Percentiles rank a stretch among this genome's conserved stretches.
Evolutionary conservation across 257 asterid species (phyloP).

Genomic region (Forsythia viridissima): DNA sequence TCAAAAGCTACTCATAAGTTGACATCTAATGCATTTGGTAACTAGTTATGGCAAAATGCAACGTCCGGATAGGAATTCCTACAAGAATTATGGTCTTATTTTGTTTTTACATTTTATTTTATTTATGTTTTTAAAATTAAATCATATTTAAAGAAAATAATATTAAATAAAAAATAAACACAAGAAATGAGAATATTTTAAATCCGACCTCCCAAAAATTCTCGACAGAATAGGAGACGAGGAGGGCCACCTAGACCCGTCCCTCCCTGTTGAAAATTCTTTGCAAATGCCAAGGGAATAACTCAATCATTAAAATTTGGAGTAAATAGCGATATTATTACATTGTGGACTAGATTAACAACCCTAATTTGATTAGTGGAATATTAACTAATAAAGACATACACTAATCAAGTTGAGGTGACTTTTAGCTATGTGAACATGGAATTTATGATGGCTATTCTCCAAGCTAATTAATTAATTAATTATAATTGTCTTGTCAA

Average conservation of each 20-base stretch:
- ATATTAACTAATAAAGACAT: conserved; percentile 4
- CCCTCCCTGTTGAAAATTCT: neutral
- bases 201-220: too few relatives aligned
- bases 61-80: too few relatives aligned
- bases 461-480: neutral
- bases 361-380: neutral
- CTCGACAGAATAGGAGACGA: too few relatives aligned
- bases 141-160: neutral
- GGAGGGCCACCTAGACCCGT: too few relatives aligned
- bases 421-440: neutral
- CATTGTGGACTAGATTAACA: conserved; percentile 17
- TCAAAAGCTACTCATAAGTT: conserved; percentile 3
- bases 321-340: conserved; percentile 30
- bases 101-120: too few relatives aligned
- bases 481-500: neutral
- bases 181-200: too few relatives aligned
- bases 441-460: neutral
- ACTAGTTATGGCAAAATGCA: too few relatives aligned
- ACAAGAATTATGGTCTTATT: too few relatives aligned
- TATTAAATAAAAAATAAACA: neutral
- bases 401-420: neutral
- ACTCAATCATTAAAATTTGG: conserved; percentile 19
- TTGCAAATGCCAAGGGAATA: conserved; percentile 17
- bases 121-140: too few relatives aligned
- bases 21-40: neutral